These are phyloP conservation scores for Aspergillus novoparasiticus DNA, from an alignment of 2,329 filamentous ascomycete genomes.

Conservation along the genomic window DNA sequence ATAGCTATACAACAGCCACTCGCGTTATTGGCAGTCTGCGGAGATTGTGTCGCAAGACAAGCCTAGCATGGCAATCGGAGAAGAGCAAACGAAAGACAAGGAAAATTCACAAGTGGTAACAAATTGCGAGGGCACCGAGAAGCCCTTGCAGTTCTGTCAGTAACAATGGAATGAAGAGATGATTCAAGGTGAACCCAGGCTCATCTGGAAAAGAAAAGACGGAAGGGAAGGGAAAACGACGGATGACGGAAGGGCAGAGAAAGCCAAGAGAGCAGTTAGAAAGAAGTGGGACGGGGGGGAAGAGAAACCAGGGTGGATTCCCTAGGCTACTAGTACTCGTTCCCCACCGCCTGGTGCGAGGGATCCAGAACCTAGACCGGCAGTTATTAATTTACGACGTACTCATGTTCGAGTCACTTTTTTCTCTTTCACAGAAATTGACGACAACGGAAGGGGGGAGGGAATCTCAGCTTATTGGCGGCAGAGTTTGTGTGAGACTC, in stretches of 20 bases:
- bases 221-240: not conserved
- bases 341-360: not conserved
- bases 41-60: slow-evolving; percentile 24
- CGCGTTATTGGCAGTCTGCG: slow-evolving; percentile 22
- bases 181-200: not conserved
- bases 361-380: slow-evolving; percentile 1
- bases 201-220: not conserved
- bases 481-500: not conserved
- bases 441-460: not conserved
- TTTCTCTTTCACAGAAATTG: not conserved
- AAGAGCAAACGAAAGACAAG: slow-evolving; percentile 4
- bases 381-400: not conserved
- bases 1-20: slow-evolving; percentile 2
- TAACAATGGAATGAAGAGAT: not conserved
- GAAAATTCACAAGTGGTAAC: slow-evolving; percentile 4
- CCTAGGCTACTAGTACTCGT: not conserved
- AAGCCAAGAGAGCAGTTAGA: slow-evolving; percentile 2
- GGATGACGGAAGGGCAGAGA: not conserved
- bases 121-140: not conserved
- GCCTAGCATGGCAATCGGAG: slow-evolving; percentile 29
- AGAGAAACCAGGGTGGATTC: not conserved
- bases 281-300: not conserved
- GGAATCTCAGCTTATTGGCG: not conserved
- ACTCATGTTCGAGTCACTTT: not conserved
- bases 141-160: not conserved